These are phyloP conservation scores for Candida easanensis DNA, from an alignment of 805 yeast species.

Conservation along the genomic window DNA sequence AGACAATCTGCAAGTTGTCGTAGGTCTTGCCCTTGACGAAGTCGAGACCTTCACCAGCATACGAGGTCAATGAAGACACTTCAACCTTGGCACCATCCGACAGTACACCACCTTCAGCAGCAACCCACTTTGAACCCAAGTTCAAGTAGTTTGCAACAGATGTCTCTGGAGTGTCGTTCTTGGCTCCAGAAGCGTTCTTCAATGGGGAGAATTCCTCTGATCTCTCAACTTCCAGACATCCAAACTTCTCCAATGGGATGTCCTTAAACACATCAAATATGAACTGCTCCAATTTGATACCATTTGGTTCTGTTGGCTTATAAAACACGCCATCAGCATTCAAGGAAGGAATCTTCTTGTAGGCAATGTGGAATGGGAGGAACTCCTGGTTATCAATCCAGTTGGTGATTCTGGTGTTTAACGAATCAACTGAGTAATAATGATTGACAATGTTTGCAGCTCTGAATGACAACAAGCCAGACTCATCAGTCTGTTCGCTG, in stretches of 20 bases:
- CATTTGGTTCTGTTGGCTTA: slow-evolving; percentile 79
- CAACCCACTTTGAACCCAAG: slow-evolving; percentile 74
- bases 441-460: slow-evolving; percentile 98
- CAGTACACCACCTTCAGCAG: slow-evolving; percentile 63
- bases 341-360: slow-evolving; percentile 74
- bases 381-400: slow-evolving; percentile 67
- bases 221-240: slow-evolving; percentile 89
- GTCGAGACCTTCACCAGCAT: slow-evolving; percentile 70
- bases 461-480: slow-evolving; percentile 66
- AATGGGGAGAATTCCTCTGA: slow-evolving; percentile 86
- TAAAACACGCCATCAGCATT: slow-evolving; percentile 42
- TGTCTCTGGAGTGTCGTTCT: slow-evolving; percentile 80
- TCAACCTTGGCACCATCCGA: slow-evolving; percentile 54
- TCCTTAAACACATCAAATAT: slow-evolving; percentile 93
- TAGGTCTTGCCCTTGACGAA: slow-evolving; percentile 47
- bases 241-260: slow-evolving; percentile 69
- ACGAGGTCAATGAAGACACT: slow-evolving; percentile 72
- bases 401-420: slow-evolving; percentile 52
- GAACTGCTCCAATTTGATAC: slow-evolving; percentile 93
- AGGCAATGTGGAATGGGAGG: slow-evolving; percentile 94
- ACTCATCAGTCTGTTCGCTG: slow-evolving; percentile 58
- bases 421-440: slow-evolving; percentile 81
- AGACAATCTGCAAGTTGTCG: slow-evolving; percentile 27
- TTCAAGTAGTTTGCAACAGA: slow-evolving; percentile 62
- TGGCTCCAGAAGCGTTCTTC: slow-evolving; percentile 85